These are phyloP conservation scores for Sutorius australiensis DNA, from an alignment of 768 basidiomycete genomes.

Conservation along the genomic window DNA sequence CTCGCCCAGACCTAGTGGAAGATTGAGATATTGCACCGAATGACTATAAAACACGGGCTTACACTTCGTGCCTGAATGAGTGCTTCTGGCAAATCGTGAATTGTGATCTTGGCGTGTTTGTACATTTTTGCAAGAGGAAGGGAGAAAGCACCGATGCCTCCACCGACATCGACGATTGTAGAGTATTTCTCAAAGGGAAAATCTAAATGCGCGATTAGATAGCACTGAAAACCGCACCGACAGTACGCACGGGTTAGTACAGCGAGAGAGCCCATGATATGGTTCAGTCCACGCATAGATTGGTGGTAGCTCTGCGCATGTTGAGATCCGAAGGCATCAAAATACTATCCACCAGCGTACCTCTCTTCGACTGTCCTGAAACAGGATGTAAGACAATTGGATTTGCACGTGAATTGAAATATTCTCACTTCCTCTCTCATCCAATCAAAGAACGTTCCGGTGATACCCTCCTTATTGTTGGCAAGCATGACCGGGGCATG, in stretches of 20 bases:
- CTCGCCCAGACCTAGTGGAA: slow-evolving; percentile 20
- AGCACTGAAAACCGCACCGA: not conserved
- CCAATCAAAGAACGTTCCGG: slow-evolving; percentile 25
- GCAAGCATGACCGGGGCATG: slow-evolving; percentile 22
- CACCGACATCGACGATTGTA: slow-evolving; percentile 34
- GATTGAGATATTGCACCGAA: not conserved
- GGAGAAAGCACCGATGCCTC: slow-evolving; percentile 31
- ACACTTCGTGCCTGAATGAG: slow-evolving; percentile 22
- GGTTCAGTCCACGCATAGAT: slow-evolving; percentile 23
- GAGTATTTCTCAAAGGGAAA: slow-evolving; percentile 32
- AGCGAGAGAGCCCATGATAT: slow-evolving; percentile 25
- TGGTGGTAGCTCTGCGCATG: slow-evolving; percentile 18
- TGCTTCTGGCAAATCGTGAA: slow-evolving; percentile 31
- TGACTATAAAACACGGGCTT: not conserved
- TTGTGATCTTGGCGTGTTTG: slow-evolving; percentile 29
- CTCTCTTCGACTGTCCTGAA: slow-evolving; percentile 19
- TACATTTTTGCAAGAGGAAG: slow-evolving; percentile 28
- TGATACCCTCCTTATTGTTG: slow-evolving; percentile 15
- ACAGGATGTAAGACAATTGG: not conserved
- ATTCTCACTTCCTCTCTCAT: slow-evolving; percentile 21
- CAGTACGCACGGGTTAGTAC: slow-evolving; percentile 17
- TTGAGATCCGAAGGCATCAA: not conserved
- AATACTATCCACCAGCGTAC: not conserved
- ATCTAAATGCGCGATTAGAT: slow-evolving; percentile 12
- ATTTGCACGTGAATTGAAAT: not conserved